phyloP scores from a whole-genome alignment of 495 filamentous ascomycete genomes.

The Penicillium turbatum region DNA sequence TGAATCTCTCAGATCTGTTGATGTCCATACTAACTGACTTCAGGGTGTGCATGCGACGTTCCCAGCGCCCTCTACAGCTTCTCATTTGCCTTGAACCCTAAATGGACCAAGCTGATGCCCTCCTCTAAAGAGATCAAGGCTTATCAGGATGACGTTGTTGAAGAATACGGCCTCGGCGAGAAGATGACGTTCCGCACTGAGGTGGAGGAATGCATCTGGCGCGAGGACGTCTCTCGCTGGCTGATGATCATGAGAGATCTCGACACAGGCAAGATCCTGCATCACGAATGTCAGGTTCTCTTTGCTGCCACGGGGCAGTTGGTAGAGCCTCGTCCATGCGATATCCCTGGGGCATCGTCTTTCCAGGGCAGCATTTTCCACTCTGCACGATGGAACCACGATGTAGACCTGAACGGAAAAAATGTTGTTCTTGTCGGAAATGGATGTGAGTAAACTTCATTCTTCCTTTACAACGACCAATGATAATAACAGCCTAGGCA shows the following conservation, averaged over 20 bases:
- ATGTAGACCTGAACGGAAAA: conserved; percentile 53
- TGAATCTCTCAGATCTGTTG: background rate
- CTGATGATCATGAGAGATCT: conserved; percentile 37
- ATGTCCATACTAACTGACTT: background rate
- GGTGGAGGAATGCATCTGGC: conserved; percentile 40
- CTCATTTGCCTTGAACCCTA: conserved; percentile 45
- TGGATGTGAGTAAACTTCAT: conserved; percentile 23
- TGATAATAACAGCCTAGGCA: conserved; percentile 27
- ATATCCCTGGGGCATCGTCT: conserved; percentile 41
- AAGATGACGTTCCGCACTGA: conserved; percentile 42
- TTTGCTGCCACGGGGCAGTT: conserved; percentile 44
- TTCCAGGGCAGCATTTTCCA: conserved; percentile 55
- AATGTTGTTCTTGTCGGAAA: conserved; percentile 55
- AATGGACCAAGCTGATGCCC: conserved; percentile 43
- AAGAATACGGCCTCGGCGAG: conserved; percentile 39
- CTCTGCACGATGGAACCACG: conserved; percentile 55
- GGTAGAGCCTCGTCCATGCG: conserved; percentile 42
- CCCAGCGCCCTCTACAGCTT: conserved; percentile 44
- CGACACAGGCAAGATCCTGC: conserved; percentile 19
- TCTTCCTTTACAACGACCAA: conserved; percentile 4
- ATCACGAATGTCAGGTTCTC: conserved; percentile 45
- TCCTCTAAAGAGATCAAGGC: conserved; percentile 41
- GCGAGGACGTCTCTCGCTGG: conserved; percentile 41
- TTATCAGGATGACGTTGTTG: conserved; percentile 43
- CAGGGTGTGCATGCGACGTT: conserved; percentile 27